phyloP scores from a whole-genome alignment of 1,284 basidiomycete species.

The Naganishia sp. region DNA sequence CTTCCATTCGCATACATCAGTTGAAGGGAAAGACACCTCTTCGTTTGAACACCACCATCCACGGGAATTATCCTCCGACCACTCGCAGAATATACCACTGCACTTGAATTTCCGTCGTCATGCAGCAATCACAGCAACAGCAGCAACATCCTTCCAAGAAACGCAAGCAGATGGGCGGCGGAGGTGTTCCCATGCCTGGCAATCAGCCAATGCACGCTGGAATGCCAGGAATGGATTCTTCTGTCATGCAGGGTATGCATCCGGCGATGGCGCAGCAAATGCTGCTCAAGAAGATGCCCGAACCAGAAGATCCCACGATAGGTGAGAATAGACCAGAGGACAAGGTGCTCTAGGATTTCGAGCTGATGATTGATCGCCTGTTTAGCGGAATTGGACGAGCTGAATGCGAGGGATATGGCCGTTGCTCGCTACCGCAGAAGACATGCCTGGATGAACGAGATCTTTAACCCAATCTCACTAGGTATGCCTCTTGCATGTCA shows the following conservation, averaged over 20 bases:
- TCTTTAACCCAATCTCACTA: conserved; percentile 29
- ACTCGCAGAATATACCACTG: background rate
- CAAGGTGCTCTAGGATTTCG: too few species aligned
- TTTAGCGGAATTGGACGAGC: conserved; percentile 29
- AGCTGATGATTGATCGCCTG: background rate
- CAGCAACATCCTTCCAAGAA: conserved; percentile 13
- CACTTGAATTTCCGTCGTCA: background rate
- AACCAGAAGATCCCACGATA: conserved; percentile 15
- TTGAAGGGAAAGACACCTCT: too few species aligned
- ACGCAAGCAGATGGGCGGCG: conserved; percentile 20
- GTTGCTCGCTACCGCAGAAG: conserved; percentile 29
- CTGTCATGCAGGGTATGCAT: conserved; percentile 18
- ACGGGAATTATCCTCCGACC: background rate
- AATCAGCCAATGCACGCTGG: conserved; percentile 19
- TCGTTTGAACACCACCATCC: too few species aligned
- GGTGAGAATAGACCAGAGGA: background rate
- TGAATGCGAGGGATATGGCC: conserved; percentile 33
- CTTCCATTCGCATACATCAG: too few species aligned
- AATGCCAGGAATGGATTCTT: background rate
- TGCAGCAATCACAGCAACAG: conserved; percentile 20
- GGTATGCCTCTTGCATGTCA: background rate
- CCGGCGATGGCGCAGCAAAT: conserved; percentile 23
- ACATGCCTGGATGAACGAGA: conserved; percentile 34
- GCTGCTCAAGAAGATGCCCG: conserved; percentile 22
- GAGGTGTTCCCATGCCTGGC: background rate